Percentiles rank a stretch among this genome's conserved stretches.
Evolutionary conservation across 768 basidiomycete genomes (phyloP).

Genomic region (Rhizopogon vulgaris): DNA sequence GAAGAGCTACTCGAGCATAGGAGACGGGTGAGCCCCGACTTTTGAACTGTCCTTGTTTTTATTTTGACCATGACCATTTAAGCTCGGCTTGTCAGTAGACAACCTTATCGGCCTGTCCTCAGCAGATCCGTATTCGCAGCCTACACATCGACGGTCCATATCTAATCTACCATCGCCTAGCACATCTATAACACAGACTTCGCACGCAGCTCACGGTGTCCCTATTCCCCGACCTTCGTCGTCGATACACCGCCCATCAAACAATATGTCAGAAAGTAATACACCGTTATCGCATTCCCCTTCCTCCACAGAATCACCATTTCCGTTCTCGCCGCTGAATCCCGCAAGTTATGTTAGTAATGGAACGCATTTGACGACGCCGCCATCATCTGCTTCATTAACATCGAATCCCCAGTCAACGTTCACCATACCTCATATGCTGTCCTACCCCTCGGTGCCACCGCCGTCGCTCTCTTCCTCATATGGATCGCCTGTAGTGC

Average conservation of each 20-base stretch:
- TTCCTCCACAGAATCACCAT: conserved; percentile 61
- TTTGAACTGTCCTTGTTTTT: conserved; percentile 5
- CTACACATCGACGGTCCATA: conserved; percentile 53
- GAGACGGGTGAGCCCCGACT: conserved; percentile 48
- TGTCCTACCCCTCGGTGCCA: conserved; percentile 79
- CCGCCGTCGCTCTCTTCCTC: conserved; percentile 78
- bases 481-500: conserved; percentile 62
- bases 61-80: neutral
- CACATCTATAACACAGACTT: conserved; percentile 17
- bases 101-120: conserved; percentile 69
- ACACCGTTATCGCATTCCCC: conserved; percentile 64
- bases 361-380: conserved; percentile 66
- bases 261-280: conserved; percentile 43
- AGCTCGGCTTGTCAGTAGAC: conserved; percentile 77
- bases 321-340: conserved; percentile 60
- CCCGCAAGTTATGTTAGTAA: conserved; percentile 51
- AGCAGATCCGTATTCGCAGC: conserved; percentile 64
- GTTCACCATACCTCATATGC: conserved; percentile 28
- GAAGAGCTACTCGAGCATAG: conserved; percentile 80
- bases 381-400: conserved; percentile 57
- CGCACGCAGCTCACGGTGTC: conserved; percentile 45
- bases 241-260: conserved; percentile 51
- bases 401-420: conserved; percentile 32
- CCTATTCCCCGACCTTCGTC: conserved; percentile 73
- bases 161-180: conserved; percentile 29